Conservation (phyloP, 345 rosid species). For the Gossypium anomalum region DNA sequence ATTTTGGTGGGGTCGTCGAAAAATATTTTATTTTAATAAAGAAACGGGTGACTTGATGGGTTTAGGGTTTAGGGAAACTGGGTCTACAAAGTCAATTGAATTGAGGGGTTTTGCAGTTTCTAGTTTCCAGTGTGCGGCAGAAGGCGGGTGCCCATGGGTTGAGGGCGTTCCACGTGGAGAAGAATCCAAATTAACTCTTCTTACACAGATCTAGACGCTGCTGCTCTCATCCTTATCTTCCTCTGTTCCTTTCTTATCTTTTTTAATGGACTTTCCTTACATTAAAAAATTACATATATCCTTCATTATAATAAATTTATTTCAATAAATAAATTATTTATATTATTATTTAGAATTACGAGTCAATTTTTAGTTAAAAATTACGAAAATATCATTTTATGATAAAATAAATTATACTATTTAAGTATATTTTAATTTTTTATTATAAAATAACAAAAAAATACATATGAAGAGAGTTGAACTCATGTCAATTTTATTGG, state of each 20-base stretch:
- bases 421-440: no score
- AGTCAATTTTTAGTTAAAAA: no score
- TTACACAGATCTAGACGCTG: background rate
- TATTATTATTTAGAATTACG: no score
- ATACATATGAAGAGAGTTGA: no score
- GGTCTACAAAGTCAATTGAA: background rate
- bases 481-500: rapidly evolving
- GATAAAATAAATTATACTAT: no score
- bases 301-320: no score
- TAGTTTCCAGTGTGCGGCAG: slow-evolving; percentile 11
- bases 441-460: no score
- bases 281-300: no score
- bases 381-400: no score
- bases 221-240: slow-evolving; percentile 15
- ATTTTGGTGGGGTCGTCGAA: background rate
- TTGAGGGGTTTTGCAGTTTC: background rate
- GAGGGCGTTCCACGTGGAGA: background rate
- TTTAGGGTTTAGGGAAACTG: background rate
- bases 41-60: background rate
- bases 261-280: no score
- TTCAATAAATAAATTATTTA: no score
- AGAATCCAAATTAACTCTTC: background rate
- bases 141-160: background rate
- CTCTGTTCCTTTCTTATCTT: background rate
- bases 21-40: background rate